Evolutionary conservation across 257 asterid genomes (phyloP), one percentile per base, ranked within the genome.

Genomic region (Thymus quinquecostatus): DNA sequence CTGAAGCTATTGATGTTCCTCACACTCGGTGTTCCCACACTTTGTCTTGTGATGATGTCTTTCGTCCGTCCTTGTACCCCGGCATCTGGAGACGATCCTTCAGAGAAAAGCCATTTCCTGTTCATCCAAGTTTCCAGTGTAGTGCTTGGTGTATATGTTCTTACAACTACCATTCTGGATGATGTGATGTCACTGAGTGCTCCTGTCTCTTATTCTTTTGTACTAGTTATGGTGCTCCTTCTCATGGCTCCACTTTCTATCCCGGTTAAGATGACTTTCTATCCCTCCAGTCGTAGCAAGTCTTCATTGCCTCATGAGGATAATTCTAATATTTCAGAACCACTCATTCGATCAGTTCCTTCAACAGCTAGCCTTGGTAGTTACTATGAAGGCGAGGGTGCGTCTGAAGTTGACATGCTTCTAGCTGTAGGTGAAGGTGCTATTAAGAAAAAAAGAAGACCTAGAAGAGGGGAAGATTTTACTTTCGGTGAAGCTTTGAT

Each of bases 391-490:
- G 80, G 48, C 49, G 87, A 86, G 1, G 49, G 61, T 6, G 50
- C 71, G 10, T 75, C 82, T 1, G 96, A 89, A 28, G 82, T 87
- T 43, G 85, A 81, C 60, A 69, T 79, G 82, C 92, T 84, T 83
- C 89, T 86, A 55, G 88, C 90, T 1, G 90, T 79, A 69, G 92
- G 87, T 44, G 88, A 79, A 78, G 94, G 89, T 43, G 89, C 90
- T 2, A 47, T 87, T 51, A 78, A 74, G 85, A 81, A 79, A 54
- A 86, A 71, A 77, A 84, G 82, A 72, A 79, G 86, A 41, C 95
- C 95, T 1, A 82, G 96, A 72, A 77, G 91, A 82, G 91, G 92
- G 14, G 95, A 86, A 2, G 92, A 90, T 78, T 90, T 90, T 70
- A 77, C 76, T 34, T 80, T 87, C 66, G 33, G 45, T 10, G 92